Base-by-base conservation (phyloP, 2,329 filamentous ascomycete genomes). In the Sclerotinia nivalis region DNA sequence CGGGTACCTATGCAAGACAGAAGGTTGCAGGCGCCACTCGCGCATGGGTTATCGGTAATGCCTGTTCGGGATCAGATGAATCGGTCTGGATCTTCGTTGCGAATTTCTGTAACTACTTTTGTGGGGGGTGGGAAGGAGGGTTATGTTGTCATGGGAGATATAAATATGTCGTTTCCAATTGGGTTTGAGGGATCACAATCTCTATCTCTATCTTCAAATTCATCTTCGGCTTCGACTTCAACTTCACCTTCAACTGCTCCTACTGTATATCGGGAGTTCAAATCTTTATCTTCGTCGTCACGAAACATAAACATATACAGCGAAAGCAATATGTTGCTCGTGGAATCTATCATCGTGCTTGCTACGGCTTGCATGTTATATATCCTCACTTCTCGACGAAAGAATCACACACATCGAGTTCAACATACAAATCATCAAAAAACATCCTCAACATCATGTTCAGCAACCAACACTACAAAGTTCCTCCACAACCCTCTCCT, bases 281-380 rank as follows among this genome's bases (percentile, higher is more conserved):
- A 40, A 40, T 40, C 31, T 40, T 40, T 40, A 25, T 28, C 31
- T 2, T 47, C 54, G 40, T 31, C 22, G 2, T 40, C n/a, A 20
- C 22, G 34, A 5, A 34, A 25, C 12, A 47, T 25, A 45, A 45
- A 43, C 40, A 43, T 43, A 43, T 15, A 64, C 31, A 69, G 25
- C 66, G 66, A 59, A 22, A 31, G 43, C 50, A 65, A 64, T 40
- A 69, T 69, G 59, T 31, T 69, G 55, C 40, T 58, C 40, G 34
- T 56, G 20, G 67, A 69, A 45, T 64, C 59, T 43, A 40, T 65
- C 49, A 13, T 56, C 13, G 10, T 69, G 4, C 28, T 65, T 47
- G 40, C 52, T 45, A 65, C 49, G 52, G 58, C 67, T 34, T 69
- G 67, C 52, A 47, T 69, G 4, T 9, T 69, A 54, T 69, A 55